Evolutionary conservation across 257 asterid genomes (phyloP).

Genomic region (Nicotiana tabacum): DNA sequence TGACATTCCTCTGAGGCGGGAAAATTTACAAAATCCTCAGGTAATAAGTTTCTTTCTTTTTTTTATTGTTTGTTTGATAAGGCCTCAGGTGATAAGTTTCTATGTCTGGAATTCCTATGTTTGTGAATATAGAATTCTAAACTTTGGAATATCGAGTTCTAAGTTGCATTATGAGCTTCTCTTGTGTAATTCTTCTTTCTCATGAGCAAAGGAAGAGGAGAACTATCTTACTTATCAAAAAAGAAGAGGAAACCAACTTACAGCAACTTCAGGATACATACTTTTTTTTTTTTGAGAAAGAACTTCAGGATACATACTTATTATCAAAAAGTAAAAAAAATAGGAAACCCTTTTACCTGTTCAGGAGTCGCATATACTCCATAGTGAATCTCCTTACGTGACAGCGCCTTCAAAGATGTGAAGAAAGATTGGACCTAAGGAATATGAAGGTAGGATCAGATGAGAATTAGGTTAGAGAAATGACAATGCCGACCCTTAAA

Average conservation of each 20-base stretch:
- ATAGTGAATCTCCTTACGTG: conserved; percentile 68
- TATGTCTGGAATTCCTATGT: background rate
- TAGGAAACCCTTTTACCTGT: conserved; percentile 41
- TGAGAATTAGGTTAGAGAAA: background rate
- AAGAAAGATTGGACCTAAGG: conserved; percentile 63
- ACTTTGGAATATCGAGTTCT: background rate
- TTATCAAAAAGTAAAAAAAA: background rate
- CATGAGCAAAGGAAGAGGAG: conserved; percentile 6
- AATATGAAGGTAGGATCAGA: conserved; percentile 10
- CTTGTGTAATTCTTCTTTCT: conserved; percentile 9
- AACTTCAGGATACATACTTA: background rate
- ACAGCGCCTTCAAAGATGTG: conserved; percentile 62
- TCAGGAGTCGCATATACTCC: conserved; percentile 85
- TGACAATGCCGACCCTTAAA: background rate
- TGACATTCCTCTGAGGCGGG: background rate
- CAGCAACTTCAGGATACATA: background rate
- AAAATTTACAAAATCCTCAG: background rate
- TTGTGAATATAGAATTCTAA: background rate
- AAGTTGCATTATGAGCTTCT: conserved; percentile 1
- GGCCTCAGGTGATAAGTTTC: background rate
- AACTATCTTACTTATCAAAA: background rate
- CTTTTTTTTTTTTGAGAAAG: background rate
- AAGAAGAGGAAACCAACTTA: background rate
- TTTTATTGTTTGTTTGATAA: too few relatives aligned
- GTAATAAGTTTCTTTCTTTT: background rate